These are phyloP conservation scores for Rhododendron henanense DNA, from an alignment of 148 eudicot species.

Conservation along the genomic window DNA sequence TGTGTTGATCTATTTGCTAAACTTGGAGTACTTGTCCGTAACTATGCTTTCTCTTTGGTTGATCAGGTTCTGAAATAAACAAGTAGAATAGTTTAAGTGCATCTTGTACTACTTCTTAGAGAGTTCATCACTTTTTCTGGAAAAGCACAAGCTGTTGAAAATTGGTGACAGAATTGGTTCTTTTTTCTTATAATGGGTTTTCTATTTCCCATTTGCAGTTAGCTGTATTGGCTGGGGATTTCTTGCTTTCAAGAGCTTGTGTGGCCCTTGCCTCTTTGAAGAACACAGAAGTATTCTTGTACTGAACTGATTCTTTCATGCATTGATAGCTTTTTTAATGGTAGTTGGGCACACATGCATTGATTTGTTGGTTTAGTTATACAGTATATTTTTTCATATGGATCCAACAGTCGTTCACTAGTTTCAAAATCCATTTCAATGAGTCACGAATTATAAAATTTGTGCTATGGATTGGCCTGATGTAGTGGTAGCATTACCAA, in stretches of 20 bases:
- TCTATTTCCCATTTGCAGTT: constrained; percentile 39
- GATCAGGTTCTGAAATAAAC: not conserved
- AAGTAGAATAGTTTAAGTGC: not conserved
- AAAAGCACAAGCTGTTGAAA: not conserved
- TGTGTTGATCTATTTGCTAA: not conserved
- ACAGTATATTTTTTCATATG: not conserved
- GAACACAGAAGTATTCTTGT: constrained; percentile 67
- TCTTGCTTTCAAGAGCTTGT: constrained; percentile 88
- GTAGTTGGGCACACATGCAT: not conserved
- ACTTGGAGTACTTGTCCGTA: not conserved
- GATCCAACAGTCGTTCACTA: not conserved
- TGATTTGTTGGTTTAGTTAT: no score
- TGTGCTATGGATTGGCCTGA: not conserved
- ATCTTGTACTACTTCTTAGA: not conserved
- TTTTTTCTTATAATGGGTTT: not conserved
- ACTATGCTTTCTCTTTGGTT: not conserved
- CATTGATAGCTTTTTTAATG: not conserved
- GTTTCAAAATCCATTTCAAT: not conserved
- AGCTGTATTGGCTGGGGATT: constrained; percentile 87
- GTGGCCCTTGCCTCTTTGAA: constrained; percentile 56
- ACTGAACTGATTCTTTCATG: not conserved
- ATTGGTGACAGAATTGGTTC: not conserved
- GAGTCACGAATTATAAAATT: not conserved
- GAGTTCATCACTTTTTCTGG: not conserved
- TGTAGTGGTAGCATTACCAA: not conserved